Conservation (phyloP, 257 asterid species). For the Euphrasia confusa region DNA sequence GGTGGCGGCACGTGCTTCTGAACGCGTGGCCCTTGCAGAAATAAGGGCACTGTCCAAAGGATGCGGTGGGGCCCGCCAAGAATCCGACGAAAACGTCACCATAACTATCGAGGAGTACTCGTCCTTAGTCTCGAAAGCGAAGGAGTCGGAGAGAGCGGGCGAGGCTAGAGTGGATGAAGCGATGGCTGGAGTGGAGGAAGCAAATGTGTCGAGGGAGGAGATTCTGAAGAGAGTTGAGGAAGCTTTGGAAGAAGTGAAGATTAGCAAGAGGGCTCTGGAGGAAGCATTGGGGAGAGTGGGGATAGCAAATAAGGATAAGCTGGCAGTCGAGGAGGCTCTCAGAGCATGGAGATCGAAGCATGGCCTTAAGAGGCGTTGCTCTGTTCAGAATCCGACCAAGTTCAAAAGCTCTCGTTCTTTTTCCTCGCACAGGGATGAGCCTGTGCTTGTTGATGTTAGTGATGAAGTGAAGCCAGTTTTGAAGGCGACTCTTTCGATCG, state of each 20-base stretch:
- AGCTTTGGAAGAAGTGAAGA: slow-evolving; percentile 75
- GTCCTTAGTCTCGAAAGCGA: slow-evolving; percentile 52
- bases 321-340: slow-evolving; percentile 84
- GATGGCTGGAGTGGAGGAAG: slow-evolving; percentile 32
- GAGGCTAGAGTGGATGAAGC: slow-evolving; percentile 45
- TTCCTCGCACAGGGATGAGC: slow-evolving; percentile 25
- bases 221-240: slow-evolving; percentile 74
- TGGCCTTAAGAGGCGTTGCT: slow-evolving; percentile 51
- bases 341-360: slow-evolving; percentile 89
- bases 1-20: slow-evolving; percentile 82
- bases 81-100: slow-evolving; percentile 40
- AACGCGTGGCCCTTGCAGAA: slow-evolving; percentile 77
- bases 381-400: slow-evolving; percentile 29
- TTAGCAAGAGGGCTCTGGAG: slow-evolving; percentile 47
- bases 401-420: slow-evolving; percentile 16
- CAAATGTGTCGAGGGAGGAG: slow-evolving; percentile 32
- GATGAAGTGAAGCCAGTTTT: slow-evolving; percentile 53
- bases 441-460: slow-evolving; percentile 34
- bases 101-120: slow-evolving; percentile 71
- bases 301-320: slow-evolving; percentile 64
- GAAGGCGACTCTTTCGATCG: slow-evolving; percentile 43
- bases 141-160: slow-evolving; percentile 52
- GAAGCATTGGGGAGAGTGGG: slow-evolving; percentile 47
- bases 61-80: slow-evolving; percentile 12
- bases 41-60: slow-evolving; percentile 54